Conservation (phyloP, 257 asterid species). For the Capsicum baccatum region DNA sequence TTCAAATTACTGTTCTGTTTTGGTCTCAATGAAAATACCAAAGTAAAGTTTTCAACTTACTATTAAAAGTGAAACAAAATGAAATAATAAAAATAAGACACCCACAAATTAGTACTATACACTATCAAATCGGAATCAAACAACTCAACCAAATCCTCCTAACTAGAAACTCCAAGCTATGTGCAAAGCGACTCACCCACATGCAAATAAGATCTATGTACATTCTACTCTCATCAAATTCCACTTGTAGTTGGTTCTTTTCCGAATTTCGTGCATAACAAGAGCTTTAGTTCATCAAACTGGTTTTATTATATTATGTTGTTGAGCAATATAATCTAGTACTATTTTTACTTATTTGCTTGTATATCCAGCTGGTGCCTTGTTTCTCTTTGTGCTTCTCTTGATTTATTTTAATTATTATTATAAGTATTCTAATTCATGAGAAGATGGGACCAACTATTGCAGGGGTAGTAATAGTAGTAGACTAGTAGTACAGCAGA, state of each 20-base stretch:
- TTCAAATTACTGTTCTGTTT: constrained; percentile 28
- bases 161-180: too few relatives aligned
- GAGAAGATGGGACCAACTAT: not conserved
- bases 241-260: too few relatives aligned
- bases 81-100: too few relatives aligned
- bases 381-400: not conserved
- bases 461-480: not conserved
- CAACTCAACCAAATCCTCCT: too few relatives aligned
- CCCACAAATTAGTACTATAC: too few relatives aligned
- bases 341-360: constrained; percentile 19
- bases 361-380: constrained; percentile 31
- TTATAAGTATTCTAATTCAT: not conserved
- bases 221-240: too few relatives aligned
- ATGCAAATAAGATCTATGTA: too few relatives aligned
- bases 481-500: not conserved
- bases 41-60: constrained; percentile 33
- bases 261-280: too few relatives aligned
- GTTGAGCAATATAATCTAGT: rapidly evolving
- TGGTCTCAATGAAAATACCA: not conserved
- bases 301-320: too few relatives aligned
- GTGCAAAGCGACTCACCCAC: too few relatives aligned
- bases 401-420: not conserved
- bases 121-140: too few relatives aligned
- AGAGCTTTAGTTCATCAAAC: too few relatives aligned
- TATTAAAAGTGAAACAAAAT: not conserved